These are phyloP conservation scores for Coffea canephora DNA, from an alignment of 257 asterid species.

Conservation along the genomic window DNA sequence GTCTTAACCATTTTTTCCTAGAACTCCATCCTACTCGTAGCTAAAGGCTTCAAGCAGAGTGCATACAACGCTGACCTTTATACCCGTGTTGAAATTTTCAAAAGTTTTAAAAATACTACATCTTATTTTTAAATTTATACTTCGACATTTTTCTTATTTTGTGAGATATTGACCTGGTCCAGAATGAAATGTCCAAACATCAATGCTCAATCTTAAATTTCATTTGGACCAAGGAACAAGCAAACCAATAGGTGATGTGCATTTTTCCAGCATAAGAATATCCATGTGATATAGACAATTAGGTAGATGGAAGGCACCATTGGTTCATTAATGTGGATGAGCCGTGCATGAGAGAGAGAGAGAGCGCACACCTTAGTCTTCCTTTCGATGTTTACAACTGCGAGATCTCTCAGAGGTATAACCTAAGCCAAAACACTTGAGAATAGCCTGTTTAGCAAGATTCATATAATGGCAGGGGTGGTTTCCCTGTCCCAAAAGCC, in stretches of 20 bases:
- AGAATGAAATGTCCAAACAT: not conserved
- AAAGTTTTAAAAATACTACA: not conserved
- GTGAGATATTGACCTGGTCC: not conserved
- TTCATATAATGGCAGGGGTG: slow-evolving; percentile 22
- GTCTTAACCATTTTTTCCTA: not conserved
- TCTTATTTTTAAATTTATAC: not conserved
- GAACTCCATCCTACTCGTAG: not conserved
- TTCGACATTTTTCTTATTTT: not conserved
- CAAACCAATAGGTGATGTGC: not conserved
- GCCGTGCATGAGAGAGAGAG: not conserved
- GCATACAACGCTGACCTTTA: not conserved
- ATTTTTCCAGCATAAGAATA: not conserved
- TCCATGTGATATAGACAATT: not conserved
- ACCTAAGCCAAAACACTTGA: slow-evolving; percentile 28
- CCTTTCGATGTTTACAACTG: slow-evolving; percentile 11
- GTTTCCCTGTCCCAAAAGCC: slow-evolving; percentile 18
- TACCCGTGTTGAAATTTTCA: not conserved
- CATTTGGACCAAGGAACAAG: not conserved
- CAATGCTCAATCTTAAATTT: not conserved
- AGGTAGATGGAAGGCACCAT: not conserved
- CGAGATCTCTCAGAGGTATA: slow-evolving; percentile 9
- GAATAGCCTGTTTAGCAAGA: slow-evolving; percentile 24
- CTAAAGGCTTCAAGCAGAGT: not conserved
- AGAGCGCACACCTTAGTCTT: slow-evolving; percentile 12
- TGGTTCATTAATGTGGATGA: not conserved